These are phyloP conservation scores for Paxillus rubicundulus DNA, from an alignment of 768 basidiomycete species.

Conservation along the genomic window DNA sequence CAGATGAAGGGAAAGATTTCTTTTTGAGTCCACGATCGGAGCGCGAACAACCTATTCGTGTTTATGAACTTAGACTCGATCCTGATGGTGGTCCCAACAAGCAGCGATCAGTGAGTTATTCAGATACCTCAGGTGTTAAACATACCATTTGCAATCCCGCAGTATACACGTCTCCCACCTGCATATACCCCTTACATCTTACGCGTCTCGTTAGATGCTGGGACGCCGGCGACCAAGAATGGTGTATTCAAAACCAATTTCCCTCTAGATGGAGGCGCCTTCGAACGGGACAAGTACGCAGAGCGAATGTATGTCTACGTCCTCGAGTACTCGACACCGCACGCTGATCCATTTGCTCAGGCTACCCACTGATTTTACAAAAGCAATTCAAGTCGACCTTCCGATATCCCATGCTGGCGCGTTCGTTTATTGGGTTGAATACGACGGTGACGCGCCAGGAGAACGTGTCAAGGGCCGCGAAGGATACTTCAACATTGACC, in stretches of 20 bases:
- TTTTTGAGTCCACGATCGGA: constrained; percentile 57
- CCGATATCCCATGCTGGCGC: constrained; percentile 97
- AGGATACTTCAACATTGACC: constrained; percentile 97
- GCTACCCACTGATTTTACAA: constrained; percentile 82
- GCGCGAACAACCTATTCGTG: constrained; percentile 66
- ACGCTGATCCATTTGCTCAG: constrained; percentile 41
- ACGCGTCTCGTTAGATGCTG: constrained; percentile 87
- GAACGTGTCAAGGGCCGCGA: constrained; percentile 76
- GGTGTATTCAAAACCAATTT: constrained; percentile 97
- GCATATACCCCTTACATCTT: constrained; percentile 86
- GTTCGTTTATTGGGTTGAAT: constrained; percentile 94
- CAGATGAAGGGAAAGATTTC: constrained; percentile 89
- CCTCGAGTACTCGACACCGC: not conserved
- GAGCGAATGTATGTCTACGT: constrained; percentile 62
- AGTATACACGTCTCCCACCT: constrained; percentile 97
- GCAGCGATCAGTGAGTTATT: constrained; percentile 68
- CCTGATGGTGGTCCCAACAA: constrained; percentile 89
- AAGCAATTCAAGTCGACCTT: constrained; percentile 89
- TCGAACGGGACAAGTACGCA: constrained; percentile 70
- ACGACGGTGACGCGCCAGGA: constrained; percentile 60
- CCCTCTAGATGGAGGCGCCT: constrained; percentile 87
- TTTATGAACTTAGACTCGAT: constrained; percentile 85
- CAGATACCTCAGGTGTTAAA: not conserved
- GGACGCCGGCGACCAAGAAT: constrained; percentile 85
- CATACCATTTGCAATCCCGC: constrained; percentile 11